These are phyloP conservation scores for Picochlorum sp. DNA, from an alignment of 139 green algal species.

Conservation along the genomic window DNA sequence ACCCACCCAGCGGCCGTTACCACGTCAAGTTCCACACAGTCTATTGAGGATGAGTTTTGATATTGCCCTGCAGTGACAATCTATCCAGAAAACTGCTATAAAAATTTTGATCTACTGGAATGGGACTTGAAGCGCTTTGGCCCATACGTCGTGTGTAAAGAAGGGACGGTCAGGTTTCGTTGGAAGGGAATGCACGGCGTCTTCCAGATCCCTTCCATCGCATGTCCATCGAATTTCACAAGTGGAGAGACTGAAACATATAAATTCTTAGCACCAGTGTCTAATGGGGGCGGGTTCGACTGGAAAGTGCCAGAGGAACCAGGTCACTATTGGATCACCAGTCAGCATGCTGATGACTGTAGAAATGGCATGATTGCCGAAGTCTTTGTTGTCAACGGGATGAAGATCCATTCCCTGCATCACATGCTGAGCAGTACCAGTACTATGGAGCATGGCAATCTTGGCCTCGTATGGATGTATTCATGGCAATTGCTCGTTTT, in stretches of 20 bases:
- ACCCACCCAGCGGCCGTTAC: background rate
- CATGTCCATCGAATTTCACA: slow-evolving; percentile 23
- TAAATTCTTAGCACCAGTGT: slow-evolving; percentile 14
- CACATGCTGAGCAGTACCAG: background rate
- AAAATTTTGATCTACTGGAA: background rate
- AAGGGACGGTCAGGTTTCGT: slow-evolving; percentile 12
- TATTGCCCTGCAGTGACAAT: background rate
- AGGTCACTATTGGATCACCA: slow-evolving; percentile 27
- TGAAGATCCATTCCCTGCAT: background rate
- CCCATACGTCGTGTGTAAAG: slow-evolving; percentile 5
- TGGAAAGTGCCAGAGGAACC: slow-evolving; percentile 16
- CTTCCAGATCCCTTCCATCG: slow-evolving; percentile 23
- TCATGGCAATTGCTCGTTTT: too few relatives aligned
- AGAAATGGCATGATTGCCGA: slow-evolving; percentile 3
- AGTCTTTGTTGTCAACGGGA: slow-evolving; percentile 2
- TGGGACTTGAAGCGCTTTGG: slow-evolving; percentile 6
- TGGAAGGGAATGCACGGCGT: slow-evolving; percentile 16
- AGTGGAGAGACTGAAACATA: slow-evolving; percentile 9
- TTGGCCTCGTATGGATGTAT: too few relatives aligned
- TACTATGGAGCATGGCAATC: background rate
- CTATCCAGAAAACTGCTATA: background rate
- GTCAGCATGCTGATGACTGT: slow-evolving; percentile 16
- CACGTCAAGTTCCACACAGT: background rate
- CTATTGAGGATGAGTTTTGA: background rate
- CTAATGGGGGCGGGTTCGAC: slow-evolving; percentile 5